These are phyloP conservation scores for Phoma sp. DNA, from an alignment of 2,329 filamentous ascomycete species.

Conservation along the genomic window DNA sequence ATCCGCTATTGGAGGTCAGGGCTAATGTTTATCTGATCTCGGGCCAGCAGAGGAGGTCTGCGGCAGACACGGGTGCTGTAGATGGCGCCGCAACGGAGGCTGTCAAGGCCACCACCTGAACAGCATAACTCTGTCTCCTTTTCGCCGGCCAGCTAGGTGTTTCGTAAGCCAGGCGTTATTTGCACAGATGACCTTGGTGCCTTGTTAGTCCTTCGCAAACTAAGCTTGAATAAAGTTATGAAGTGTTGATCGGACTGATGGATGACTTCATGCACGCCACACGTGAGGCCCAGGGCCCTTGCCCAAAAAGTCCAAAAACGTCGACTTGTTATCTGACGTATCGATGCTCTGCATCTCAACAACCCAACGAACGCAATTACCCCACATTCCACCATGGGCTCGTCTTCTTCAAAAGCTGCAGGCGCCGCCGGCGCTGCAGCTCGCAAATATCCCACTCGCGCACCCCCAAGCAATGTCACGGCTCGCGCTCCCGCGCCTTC, in stretches of 20 bases:
- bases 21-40: conserved; percentile 63
- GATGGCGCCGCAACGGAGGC: conserved; percentile 2
- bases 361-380: conserved; percentile 11
- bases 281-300: not conserved
- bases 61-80: conserved; percentile 23
- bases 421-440: conserved; percentile 57
- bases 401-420: conserved; percentile 63
- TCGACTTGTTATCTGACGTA: conserved; percentile 28
- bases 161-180: not conserved
- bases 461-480: conserved; percentile 45
- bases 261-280: conserved; percentile 11
- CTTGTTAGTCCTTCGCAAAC: too few relatives aligned
- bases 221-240: too few relatives aligned
- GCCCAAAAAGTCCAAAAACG: conserved; percentile 15
- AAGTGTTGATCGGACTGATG: not conserved
- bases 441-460: conserved; percentile 62
- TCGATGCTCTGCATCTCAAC: conserved; percentile 32
- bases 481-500: conserved; percentile 37
- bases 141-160: not conserved
- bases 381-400: conserved; percentile 53
- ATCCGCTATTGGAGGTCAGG: conserved; percentile 63
- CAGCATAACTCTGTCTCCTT: not conserved
- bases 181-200: not conserved
- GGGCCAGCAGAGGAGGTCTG: conserved; percentile 59
- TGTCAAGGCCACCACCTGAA: not conserved